Base-by-base conservation (phyloP, 768 basidiomycete genomes). In the Fomitopsis serialis region DNA sequence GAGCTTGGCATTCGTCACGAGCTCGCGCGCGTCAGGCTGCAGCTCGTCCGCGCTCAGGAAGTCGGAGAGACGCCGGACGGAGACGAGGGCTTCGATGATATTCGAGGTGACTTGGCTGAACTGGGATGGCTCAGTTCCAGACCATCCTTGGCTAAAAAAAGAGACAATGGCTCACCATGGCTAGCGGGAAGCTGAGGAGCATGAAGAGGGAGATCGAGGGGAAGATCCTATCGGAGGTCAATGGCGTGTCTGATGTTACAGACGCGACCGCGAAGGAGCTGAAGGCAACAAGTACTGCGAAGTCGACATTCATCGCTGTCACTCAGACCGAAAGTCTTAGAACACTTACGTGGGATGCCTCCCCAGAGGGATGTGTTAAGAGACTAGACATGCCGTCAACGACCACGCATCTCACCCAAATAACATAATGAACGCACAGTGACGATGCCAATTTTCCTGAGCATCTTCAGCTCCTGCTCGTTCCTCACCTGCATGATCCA, bases 211-310 rank as follows among this genome's bases (percentile, higher is more conserved):
- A 87, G 56, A 98, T 93, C 0, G 91, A 85, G n/a, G 96, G 96
- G 78, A 98, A 98, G 58, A 98, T 95, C 48, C 92, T 73, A 57
- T 97, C 94, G 0, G 88, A 81, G 0, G 96, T 98, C 1, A 98
- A 69, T 3, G 93, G 90, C 25, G 66, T 76, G 0, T 77, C 67
- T 3, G 84, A 82, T 1, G 78, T 77, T 17, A 74, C 61, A 0
- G 89, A 83, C 7, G 89, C 89, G 0, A 78, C 78, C 7, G 89
- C 84, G 59, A 95, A 88, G 0, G 90, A 92, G 62, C 87, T 84
- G 67, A 92, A 88, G 12, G 87, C 87, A 5, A 92, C 90, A 2
- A 91, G 71, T 13, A 90, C 77, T 76, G 43, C 17, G 24, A 19
- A 45, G 19, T 46, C 37, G n/a, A 42, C 15, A 13, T 46, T 4